Conservation (phyloP, 805 yeast genomes). For the Cyberlindnera euphorbiae region DNA sequence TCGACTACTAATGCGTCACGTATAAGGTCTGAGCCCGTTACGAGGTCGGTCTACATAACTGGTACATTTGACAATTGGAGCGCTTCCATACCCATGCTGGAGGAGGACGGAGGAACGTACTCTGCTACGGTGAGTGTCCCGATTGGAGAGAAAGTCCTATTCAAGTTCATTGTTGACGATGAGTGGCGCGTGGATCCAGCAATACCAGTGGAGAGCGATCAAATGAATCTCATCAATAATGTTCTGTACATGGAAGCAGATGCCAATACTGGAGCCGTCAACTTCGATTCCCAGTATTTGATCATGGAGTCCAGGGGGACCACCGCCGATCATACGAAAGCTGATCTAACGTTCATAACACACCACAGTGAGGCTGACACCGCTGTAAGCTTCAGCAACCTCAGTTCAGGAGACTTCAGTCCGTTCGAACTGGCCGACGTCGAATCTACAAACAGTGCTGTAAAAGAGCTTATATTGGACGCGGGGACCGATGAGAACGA, state of each 20-base stretch:
- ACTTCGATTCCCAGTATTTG: no score
- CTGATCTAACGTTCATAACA: background rate
- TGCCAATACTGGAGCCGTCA: no score
- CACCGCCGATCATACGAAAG: no score
- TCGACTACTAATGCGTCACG: background rate
- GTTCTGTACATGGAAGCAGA: slow-evolving; percentile 37
- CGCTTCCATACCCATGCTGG: slow-evolving; percentile 38
- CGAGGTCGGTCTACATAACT: slow-evolving; percentile 46
- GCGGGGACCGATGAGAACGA: slow-evolving; percentile 13
- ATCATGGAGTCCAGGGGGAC: no score
- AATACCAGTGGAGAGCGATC: slow-evolving; percentile 37
- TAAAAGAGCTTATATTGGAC: slow-evolving; percentile 4
- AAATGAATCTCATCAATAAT: slow-evolving; percentile 47
- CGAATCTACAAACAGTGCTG: background rate
- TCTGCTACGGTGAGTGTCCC: slow-evolving; percentile 41
- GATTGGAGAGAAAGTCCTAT: slow-evolving; percentile 34
- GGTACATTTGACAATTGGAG: slow-evolving; percentile 60
- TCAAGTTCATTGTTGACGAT: slow-evolving; percentile 57
- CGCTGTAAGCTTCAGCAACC: slow-evolving; percentile 21
- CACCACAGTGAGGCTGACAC: slow-evolving; percentile 22
- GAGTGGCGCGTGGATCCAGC: slow-evolving; percentile 42
- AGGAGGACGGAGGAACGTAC: slow-evolving; percentile 35
- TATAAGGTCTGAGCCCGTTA: no score
- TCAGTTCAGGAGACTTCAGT: slow-evolving; percentile 21
- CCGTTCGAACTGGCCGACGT: slow-evolving; percentile 12